A percentile compares a stretch with the other conserved stretches of the same genome.
Conservation (phyloP, 2,329 filamentous ascomycete species). For the Tolypocladium capitatum region DNA sequence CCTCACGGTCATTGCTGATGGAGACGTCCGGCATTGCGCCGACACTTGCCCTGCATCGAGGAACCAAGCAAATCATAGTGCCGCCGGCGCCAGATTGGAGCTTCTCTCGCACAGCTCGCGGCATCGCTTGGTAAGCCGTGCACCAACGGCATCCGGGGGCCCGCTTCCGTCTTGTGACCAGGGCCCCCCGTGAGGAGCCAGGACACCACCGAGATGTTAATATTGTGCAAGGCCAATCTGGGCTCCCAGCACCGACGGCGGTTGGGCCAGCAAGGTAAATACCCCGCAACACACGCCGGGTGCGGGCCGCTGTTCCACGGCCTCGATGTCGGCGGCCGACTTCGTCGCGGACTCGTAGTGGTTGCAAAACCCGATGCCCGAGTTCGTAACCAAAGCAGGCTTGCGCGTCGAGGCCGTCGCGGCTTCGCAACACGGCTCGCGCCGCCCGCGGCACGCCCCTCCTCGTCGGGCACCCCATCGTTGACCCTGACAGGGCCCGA, state of each 20-base stretch:
- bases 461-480: neutral
- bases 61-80: neutral
- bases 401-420: neutral
- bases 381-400: neutral
- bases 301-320: neutral
- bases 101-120: too few species aligned
- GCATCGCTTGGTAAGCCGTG: too few species aligned
- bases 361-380: neutral
- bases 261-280: neutral
- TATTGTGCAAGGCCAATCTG: neutral
- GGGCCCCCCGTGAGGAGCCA: neutral
- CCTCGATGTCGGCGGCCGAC: neutral
- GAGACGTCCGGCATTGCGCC: too few species aligned
- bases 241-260: neutral
- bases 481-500: too few species aligned
- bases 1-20: too few species aligned
- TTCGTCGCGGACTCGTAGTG: neutral
- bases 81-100: neutral
- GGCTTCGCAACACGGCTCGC: neutral
- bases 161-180: constrained; percentile 1
- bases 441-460: neutral
- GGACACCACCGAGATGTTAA: neutral
- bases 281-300: neutral
- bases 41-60: too few species aligned
- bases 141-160: too few species aligned